A percentile compares a stretch with the other conserved stretches of the same genome.
Conservation (phyloP, 2,329 filamentous ascomycete species). For the Daldinia sp. region DNA sequence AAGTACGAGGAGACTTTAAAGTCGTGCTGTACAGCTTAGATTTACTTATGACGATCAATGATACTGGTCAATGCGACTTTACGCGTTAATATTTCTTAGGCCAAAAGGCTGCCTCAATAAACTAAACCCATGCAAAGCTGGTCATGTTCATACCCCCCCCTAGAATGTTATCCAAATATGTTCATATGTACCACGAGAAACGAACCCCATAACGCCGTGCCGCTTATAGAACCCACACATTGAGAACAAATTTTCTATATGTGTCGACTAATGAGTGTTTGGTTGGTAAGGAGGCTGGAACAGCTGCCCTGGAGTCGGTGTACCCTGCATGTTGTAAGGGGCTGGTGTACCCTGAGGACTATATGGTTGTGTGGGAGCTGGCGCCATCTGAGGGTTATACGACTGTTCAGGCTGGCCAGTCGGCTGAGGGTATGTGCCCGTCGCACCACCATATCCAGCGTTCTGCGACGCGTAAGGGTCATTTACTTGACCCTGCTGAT, state of each 20-base stretch:
- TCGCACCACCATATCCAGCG: slow-evolving; percentile 37
- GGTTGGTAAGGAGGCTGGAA: slow-evolving; percentile 42
- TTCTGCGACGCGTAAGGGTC: slow-evolving; percentile 42
- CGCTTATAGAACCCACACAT: slow-evolving; percentile 12
- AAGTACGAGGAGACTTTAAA: background rate
- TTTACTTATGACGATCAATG: background rate
- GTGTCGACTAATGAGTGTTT: slow-evolving; percentile 29
- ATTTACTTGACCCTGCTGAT: slow-evolving; percentile 33
- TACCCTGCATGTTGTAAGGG: slow-evolving; percentile 17
- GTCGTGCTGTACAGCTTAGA: background rate
- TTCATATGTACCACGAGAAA: background rate
- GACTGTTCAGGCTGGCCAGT: slow-evolving; percentile 27
- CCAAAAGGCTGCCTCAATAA: background rate
- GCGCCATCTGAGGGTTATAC: slow-evolving; percentile 29
- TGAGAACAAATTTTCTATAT: background rate
- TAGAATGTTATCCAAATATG: background rate
- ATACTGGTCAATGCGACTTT: background rate
- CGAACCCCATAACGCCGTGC: slow-evolving; percentile 19
- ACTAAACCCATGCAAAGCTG: background rate
- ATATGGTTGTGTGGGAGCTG: slow-evolving; percentile 39
- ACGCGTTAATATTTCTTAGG: slow-evolving; percentile 2
- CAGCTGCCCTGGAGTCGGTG: slow-evolving; percentile 40
- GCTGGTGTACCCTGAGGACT: slow-evolving; percentile 34
- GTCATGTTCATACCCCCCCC: background rate
- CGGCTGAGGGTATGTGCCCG: slow-evolving; percentile 40